These are phyloP conservation scores for Andrographis paniculata DNA, from an alignment of 305 asterid genomes.

Conservation along the genomic window DNA sequence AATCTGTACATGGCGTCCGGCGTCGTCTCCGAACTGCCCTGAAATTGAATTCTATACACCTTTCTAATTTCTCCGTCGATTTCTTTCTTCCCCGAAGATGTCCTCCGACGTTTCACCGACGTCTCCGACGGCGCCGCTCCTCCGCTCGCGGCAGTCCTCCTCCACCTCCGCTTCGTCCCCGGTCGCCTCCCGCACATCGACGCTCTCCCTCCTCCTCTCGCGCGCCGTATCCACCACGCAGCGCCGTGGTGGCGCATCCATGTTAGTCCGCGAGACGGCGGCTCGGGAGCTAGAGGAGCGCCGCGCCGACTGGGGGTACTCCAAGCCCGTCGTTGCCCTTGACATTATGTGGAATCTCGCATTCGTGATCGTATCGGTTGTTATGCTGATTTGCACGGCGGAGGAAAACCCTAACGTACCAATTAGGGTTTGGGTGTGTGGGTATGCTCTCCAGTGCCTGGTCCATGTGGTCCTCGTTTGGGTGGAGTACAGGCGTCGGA, in stretches of 20 bases:
- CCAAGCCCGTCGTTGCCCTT: conserved; percentile 85
- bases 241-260: conserved; percentile 64
- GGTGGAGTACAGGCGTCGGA: conserved; percentile 64
- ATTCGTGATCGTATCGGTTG: conserved; percentile 60
- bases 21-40: neutral
- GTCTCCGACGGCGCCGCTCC: conserved; percentile 38
- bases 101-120: conserved; percentile 3
- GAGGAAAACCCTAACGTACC: conserved; percentile 67
- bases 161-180: conserved; percentile 24
- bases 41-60: neutral
- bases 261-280: conserved; percentile 84
- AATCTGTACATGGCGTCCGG: neutral
- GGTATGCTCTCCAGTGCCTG: conserved; percentile 80
- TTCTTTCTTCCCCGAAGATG: neutral
- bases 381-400: conserved; percentile 43
- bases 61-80: neutral
- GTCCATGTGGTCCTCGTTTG: conserved; percentile 79
- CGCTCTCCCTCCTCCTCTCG: conserved; percentile 57
- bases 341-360: conserved; percentile 86
- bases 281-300: conserved; percentile 97
- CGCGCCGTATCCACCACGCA: conserved; percentile 62
- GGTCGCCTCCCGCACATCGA: conserved; percentile 29
- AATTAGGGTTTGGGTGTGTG: conserved; percentile 86
- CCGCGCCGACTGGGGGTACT: conserved; percentile 94
- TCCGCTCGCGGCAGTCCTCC: conserved; percentile 42